Percentiles rank a stretch among this genome's conserved stretches.
Conservation (phyloP, 352 stramenopile genomes). For the Halophytophthora batemanensis region DNA sequence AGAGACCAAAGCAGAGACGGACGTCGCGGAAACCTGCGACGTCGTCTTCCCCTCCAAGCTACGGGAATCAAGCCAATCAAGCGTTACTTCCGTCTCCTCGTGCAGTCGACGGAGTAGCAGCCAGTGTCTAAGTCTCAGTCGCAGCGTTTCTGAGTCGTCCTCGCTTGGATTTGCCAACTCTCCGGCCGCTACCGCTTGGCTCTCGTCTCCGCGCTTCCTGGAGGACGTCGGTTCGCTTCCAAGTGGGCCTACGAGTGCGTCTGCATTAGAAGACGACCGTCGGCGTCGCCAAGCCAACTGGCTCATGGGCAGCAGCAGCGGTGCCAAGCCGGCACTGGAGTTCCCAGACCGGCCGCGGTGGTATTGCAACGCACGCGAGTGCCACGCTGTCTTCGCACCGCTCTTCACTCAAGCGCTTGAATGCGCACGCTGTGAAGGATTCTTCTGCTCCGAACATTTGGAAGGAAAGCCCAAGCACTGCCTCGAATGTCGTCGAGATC, state of each 20-base stretch:
- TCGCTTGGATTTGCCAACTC: constrained; percentile 54
- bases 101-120: constrained; percentile 11
- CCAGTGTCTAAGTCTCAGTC: constrained; percentile 17
- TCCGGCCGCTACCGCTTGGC: constrained; percentile 21
- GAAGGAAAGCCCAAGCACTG: constrained; percentile 37
- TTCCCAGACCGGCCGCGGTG: constrained; percentile 64
- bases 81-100: constrained; percentile 14
- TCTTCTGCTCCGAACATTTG: constrained; percentile 59
- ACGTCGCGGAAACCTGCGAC: constrained; percentile 10
- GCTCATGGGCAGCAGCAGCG: not conserved
- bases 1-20: too few relatives aligned
- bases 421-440: constrained; percentile 44
- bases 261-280: constrained; percentile 9
- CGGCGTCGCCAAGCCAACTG: constrained; percentile 4
- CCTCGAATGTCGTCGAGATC: constrained; percentile 24
- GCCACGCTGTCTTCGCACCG: constrained; percentile 54
- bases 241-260: constrained; percentile 4
- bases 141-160: constrained; percentile 38
- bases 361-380: constrained; percentile 68
- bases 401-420: constrained; percentile 58
- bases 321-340: constrained; percentile 22
- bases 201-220: constrained; percentile 25
- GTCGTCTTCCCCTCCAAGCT: constrained; percentile 6
- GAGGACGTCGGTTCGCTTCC: constrained; percentile 8
- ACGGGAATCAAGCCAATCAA: constrained; percentile 24